Conservation (phyloP, 768 basidiomycete species). For the Galerina marginata region DNA sequence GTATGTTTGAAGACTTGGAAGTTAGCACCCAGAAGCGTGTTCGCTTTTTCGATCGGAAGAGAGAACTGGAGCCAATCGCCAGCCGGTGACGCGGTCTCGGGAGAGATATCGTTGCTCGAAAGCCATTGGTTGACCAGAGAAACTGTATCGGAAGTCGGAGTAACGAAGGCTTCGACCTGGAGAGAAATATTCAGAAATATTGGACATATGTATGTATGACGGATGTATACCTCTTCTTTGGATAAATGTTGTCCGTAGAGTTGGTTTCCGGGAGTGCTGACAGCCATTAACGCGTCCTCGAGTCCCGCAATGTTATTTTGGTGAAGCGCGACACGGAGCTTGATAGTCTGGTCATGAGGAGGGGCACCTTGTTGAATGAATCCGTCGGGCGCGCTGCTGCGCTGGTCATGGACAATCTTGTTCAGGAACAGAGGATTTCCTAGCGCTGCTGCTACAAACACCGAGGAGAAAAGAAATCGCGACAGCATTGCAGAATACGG, state of each 20-base stretch:
- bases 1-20: constrained; percentile 49
- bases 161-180: constrained; percentile 28
- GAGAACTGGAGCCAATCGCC: constrained; percentile 47
- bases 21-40: constrained; percentile 43
- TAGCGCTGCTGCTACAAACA: constrained; percentile 8
- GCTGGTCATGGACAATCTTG: constrained; percentile 29
- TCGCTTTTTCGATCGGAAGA: constrained; percentile 43
- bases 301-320: constrained; percentile 49
- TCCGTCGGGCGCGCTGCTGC: constrained; percentile 27
- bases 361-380: constrained; percentile 25
- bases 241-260: constrained; percentile 56
- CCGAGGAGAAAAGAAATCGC: constrained; percentile 14
- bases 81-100: constrained; percentile 36
- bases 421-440: constrained; percentile 18
- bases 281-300: constrained; percentile 46
- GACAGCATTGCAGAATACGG: constrained; percentile 12
- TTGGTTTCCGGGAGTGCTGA: constrained; percentile 54
- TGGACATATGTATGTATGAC: background rate
- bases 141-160: constrained; percentile 39
- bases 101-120: constrained; percentile 38
- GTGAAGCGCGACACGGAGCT: constrained; percentile 51
- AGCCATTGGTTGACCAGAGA: constrained; percentile 41
- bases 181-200: background rate
- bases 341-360: constrained; percentile 33
- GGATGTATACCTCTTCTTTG: constrained; percentile 36